Conservation (phyloP, 108 stramenopile genomes). For the Discostella stelligeroides region DNA sequence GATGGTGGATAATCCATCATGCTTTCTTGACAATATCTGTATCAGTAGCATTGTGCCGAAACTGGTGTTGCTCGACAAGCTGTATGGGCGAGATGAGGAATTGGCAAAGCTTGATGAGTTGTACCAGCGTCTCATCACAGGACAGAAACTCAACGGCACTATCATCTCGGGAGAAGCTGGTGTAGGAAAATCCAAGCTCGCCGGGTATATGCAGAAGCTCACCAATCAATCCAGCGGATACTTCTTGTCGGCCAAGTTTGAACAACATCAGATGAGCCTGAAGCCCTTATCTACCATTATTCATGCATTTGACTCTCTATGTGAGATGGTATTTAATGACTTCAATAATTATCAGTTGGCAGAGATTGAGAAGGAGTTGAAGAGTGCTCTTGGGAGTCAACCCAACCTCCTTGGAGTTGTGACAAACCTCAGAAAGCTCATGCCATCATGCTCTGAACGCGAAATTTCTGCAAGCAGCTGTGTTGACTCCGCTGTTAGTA, state of each 20-base stretch:
- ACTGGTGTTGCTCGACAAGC: conserved; percentile 9
- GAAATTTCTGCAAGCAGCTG: conserved; percentile 1
- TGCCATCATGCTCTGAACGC: background rate
- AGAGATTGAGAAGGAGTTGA: background rate
- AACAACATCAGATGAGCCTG: conserved; percentile 16
- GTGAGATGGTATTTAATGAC: conserved; percentile 12
- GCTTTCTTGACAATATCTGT: conserved; percentile 27
- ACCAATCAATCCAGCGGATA: conserved; percentile 7
- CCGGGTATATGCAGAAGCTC: conserved; percentile 4
- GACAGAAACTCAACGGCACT: conserved; percentile 10
- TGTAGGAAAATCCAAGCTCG: conserved; percentile 35
- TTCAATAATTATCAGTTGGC: background rate
- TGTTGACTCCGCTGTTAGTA: conserved; percentile 16
- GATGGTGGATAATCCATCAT: conserved; percentile 17
- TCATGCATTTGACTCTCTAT: conserved; percentile 15
- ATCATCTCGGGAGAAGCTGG: conserved; percentile 25
- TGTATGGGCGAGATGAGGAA: conserved; percentile 34
- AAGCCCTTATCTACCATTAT: conserved; percentile 18
- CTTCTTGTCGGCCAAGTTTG: conserved; percentile 32
- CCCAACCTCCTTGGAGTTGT: conserved; percentile 8
- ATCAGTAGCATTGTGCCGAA: background rate
- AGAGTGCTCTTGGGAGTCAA: conserved; percentile 15
- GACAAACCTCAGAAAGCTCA: conserved; percentile 21
- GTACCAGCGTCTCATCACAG: background rate
- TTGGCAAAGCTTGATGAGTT: conserved; percentile 4